These are phyloP conservation scores for Debaryomyces hansenii DNA, from an alignment of 805 yeast genomes.

Conservation along the genomic window DNA sequence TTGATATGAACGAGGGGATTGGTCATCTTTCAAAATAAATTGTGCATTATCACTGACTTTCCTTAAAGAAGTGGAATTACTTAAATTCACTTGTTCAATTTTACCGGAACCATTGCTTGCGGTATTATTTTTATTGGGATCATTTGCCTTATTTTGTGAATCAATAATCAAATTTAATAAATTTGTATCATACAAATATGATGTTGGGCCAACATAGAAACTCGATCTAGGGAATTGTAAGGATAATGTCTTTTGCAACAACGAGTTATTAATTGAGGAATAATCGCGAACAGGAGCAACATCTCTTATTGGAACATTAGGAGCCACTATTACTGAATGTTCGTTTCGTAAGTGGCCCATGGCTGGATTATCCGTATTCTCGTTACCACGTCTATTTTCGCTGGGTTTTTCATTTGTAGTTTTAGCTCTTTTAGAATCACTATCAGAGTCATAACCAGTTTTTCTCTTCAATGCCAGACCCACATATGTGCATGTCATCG, in stretches of 20 bases:
- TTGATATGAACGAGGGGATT: slow-evolving; percentile 64
- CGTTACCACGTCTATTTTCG: slow-evolving; percentile 7
- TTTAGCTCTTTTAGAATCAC: slow-evolving; percentile 19
- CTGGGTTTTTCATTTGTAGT: slow-evolving; percentile 10
- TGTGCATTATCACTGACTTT: slow-evolving; percentile 76
- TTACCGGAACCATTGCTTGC: slow-evolving; percentile 27
- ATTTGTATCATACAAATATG: slow-evolving; percentile 69
- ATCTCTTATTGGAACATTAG: slow-evolving; percentile 49
- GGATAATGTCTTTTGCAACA: slow-evolving; percentile 67
- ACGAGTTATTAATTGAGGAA: slow-evolving; percentile 59
- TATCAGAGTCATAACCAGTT: slow-evolving; percentile 6
- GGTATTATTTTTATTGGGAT: slow-evolving; percentile 7
- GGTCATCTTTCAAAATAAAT: slow-evolving; percentile 80
- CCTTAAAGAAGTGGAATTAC: slow-evolving; percentile 65
- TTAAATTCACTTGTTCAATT: slow-evolving; percentile 77
- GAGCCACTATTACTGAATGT: slow-evolving; percentile 25
- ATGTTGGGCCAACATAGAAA: slow-evolving; percentile 85
- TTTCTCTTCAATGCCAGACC: slow-evolving; percentile 50
- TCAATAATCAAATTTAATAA: slow-evolving; percentile 61
- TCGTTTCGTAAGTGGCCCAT: slow-evolving; percentile 9
- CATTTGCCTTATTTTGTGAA: slow-evolving; percentile 22
- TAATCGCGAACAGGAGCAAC: slow-evolving; percentile 67
- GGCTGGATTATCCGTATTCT: slow-evolving; percentile 4
- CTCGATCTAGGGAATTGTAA: slow-evolving; percentile 88
- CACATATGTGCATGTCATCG: slow-evolving; percentile 72